These are phyloP conservation scores for Saitozyma sp. DNA, from an alignment of 768 basidiomycete genomes.

Conservation along the genomic window DNA sequence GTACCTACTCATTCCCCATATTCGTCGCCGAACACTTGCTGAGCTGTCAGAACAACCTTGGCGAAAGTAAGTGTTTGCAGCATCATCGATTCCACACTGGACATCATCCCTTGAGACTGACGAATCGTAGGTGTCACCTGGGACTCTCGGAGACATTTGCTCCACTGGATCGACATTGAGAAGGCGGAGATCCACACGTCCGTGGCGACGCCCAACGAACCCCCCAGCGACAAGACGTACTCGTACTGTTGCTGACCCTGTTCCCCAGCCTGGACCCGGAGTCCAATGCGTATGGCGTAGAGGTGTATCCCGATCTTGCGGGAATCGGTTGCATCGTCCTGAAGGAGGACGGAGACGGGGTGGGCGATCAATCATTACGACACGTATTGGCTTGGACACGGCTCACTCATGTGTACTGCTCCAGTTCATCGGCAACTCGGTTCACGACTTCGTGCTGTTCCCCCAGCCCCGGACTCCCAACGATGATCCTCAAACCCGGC, in stretches of 20 bases:
- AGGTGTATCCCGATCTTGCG: conserved; percentile 36
- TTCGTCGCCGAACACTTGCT: conserved; percentile 38
- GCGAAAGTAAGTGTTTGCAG: no score
- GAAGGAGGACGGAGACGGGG: conserved; percentile 18
- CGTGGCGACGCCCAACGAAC: conserved; percentile 11
- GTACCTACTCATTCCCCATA: no score
- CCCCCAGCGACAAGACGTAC: no score
- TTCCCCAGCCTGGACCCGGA: conserved; percentile 34
- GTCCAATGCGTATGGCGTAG: conserved; percentile 35
- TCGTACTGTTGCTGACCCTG: background rate
- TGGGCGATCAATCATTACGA: no score
- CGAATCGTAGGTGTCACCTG: conserved; percentile 39
- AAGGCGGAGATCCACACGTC: conserved; percentile 40
- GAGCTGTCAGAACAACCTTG: conserved; percentile 37
- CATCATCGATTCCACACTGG: background rate
- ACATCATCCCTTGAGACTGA: background rate
- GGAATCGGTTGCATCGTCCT: conserved; percentile 32
- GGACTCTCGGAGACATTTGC: conserved; percentile 42
- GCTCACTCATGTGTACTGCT: background rate
- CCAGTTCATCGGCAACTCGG: conserved; percentile 40
- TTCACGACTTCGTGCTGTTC: conserved; percentile 36
- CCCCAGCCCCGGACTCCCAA: conserved; percentile 30
- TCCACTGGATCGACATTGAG: conserved; percentile 49
- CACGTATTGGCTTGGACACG: no score
- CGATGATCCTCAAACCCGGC: conserved; percentile 12